A percentile compares a stretch with the other conserved stretches of the same genome.
These are phyloP conservation scores for Colletotrichum graminicola DNA, from an alignment of 2,329 filamentous ascomycete genomes.

Conservation along the genomic window DNA sequence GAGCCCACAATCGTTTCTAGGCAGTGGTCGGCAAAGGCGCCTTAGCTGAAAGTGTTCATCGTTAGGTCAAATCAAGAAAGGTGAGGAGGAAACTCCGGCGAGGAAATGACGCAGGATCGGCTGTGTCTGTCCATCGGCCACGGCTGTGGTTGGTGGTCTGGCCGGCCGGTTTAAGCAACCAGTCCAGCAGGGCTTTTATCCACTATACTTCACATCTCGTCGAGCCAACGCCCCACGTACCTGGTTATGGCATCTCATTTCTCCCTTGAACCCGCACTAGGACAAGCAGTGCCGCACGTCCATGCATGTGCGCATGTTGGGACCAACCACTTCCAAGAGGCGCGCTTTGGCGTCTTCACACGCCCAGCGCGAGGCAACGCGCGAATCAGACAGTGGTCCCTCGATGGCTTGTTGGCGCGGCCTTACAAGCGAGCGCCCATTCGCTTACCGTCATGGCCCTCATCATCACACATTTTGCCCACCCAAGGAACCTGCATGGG, in stretches of 20 bases:
- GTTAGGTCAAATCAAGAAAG: background rate
- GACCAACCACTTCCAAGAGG: conserved; percentile 17
- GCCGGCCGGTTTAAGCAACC: background rate
- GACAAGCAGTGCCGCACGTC: conserved; percentile 19
- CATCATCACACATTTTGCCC: background rate
- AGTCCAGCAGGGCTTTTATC: conserved; percentile 16
- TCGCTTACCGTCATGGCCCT: conserved; percentile 8
- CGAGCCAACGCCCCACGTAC: conserved; percentile 24
- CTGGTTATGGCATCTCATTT: conserved; percentile 32
- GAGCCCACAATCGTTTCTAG: conserved; percentile 17
- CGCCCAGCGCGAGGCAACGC: conserved; percentile 7
- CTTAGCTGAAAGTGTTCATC: background rate
- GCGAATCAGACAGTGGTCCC: conserved; percentile 5
- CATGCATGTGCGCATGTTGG: conserved; percentile 25
- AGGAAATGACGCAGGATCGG: conserved; percentile 4
- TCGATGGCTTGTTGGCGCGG: conserved; percentile 19
- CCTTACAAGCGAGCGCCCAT: conserved; percentile 8
- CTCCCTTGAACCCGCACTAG: conserved; percentile 6
- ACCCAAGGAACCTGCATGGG: background rate
- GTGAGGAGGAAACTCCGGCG: background rate
- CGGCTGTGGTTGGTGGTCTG: background rate
- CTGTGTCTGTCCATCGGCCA: background rate
- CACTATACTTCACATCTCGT: background rate
- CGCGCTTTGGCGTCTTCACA: conserved; percentile 29
- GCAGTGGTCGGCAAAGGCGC: conserved; percentile 5